A percentile compares a stretch with the other conserved stretches of the same genome.
Evolutionary conservation across 1,284 basidiomycete genomes (phyloP).

Genomic region (Chondrostereum purpureum): DNA sequence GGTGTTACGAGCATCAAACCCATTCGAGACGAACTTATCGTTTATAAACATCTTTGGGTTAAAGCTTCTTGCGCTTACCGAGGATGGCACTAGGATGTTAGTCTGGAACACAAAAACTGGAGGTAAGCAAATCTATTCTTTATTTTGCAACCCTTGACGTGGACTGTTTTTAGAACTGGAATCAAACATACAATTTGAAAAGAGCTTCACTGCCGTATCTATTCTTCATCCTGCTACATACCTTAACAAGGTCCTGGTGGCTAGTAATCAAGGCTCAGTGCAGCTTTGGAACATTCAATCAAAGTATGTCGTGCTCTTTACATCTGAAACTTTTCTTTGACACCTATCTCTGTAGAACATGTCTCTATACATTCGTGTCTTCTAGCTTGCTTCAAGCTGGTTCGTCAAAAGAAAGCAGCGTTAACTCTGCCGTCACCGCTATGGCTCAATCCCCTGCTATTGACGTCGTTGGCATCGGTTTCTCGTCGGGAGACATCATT

Average conservation of each 20-base stretch:
- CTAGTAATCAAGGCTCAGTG: constrained; percentile 75
- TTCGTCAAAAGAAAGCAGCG: constrained; percentile 16
- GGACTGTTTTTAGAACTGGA: constrained; percentile 40
- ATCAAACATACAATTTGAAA: constrained; percentile 65
- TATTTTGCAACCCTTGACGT: background rate
- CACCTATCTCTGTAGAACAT: constrained; percentile 36
- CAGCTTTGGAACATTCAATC: constrained; percentile 95
- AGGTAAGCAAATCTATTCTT: constrained; percentile 33
- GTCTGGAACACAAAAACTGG: constrained; percentile 70
- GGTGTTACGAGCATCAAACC: constrained; percentile 54
- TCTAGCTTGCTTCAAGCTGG: constrained; percentile 43
- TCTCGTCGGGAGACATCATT: constrained; percentile 80
- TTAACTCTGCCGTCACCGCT: constrained; percentile 55
- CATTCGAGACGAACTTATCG: constrained; percentile 51
- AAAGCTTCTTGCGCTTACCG: constrained; percentile 72
- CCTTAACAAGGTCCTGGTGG: constrained; percentile 91
- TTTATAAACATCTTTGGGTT: constrained; percentile 75
- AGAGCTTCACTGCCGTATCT: constrained; percentile 76
- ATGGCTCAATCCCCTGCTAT: constrained; percentile 92
- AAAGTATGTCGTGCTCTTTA: constrained; percentile 45
- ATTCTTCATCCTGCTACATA: constrained; percentile 95
- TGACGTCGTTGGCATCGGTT: constrained; percentile 91
- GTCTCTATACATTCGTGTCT: constrained; percentile 58
- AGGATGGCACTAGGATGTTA: constrained; percentile 76
- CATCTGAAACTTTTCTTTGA: background rate